Base-by-base conservation (phyloP, 2,329 filamentous ascomycete genomes). In the Zymoseptoria tritici region DNA sequence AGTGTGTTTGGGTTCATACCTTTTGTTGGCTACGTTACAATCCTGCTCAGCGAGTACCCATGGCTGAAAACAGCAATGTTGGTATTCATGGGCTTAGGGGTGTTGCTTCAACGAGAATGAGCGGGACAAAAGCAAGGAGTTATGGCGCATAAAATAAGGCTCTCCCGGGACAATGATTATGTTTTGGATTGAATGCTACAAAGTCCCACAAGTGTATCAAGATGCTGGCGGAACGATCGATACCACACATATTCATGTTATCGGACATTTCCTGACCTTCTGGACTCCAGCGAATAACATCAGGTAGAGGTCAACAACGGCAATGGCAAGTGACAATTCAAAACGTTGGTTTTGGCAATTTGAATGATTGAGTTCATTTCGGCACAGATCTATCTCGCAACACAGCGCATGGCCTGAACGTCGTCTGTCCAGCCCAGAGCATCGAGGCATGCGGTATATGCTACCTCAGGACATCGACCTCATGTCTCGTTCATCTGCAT, bases 1-100 rank as follows among this genome's bases (percentile, higher is more conserved):
- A 96, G 89, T 67, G 94, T 97, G 6, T 80, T 94, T 9, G 94
- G 84, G 46, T 99, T 95, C 74, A 86, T 97, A 59, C 94, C 94
- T 0, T 95, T 94, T 70, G 91, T 97, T 13, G 94, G 94, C 66
- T 97, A 97, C 72, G 92, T 97, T 52, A 99, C 94, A 1, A 99
- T 99, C 68, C 80, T 97, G 75, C 80, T 99, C 63, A 94, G 90
- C 64, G 94, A 99, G 75, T 87, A 99, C 73, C 94, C 94, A 5
- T 97, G 93, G 93, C 75, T 97, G 68, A 99, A 99, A 83, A 95
- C 90, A 51, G 93, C 87, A 24, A 90, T 97, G 86, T 76, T 99
- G 70, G 93, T 90, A 1, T 83, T 97, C 55, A 99, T 99, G 94
- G 94, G 93, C 1, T 74, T 97, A 69, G 85, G 96, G 78, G 94